Base-by-base conservation (phyloP, 441 rosid species). In the Bruguiera hainesii region DNA sequence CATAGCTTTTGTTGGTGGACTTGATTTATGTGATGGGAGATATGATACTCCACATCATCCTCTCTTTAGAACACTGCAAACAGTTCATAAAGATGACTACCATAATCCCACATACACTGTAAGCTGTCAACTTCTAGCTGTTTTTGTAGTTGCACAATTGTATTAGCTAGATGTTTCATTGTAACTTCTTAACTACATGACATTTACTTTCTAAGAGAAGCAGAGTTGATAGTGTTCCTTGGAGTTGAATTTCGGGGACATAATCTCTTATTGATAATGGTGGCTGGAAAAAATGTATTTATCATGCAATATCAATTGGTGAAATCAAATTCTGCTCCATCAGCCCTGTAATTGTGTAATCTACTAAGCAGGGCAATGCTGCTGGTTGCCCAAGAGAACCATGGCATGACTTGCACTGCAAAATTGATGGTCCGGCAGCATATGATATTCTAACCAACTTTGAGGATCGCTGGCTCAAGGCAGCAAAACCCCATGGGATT, bases 351-450 rank as follows among this genome's bases (percentile, higher is more conserved):
- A 52, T 57, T 26, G 9, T 60, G 66, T 52, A n/a, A 29, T 35
- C 66, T 76, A 5, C 48, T 67, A 74, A 63, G 60, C 77, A 92
- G 98, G 91, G 87, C 64, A 80, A 60, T 71, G 68, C 76, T 59
- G 69, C 74, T 33, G 93, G 94, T 66, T 84, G 96, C 70, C 97
- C 96, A 56, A 84, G 98, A 78, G 96, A 93, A 75, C 93, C 98
- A 51, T 96, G 99, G 97, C 98, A 96, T 80, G 99, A 96, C 75
- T 60, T 96, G 79, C 99, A 96, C 78, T 58, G 87, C 63, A 88
- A 66, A 83, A 89, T 93, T 69, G 97, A 93, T 82, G 98, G 99
- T 64, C 97, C 99, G 9, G 97, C 98, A 53, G 98, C 99, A 19
- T 96, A 93, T 78, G 99, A 96, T 74, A 89, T 90, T 31, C 79